phyloP scores from a whole-genome alignment of 2,329 filamentous ascomycete genomes.

The Penicillium oxalicum region DNA sequence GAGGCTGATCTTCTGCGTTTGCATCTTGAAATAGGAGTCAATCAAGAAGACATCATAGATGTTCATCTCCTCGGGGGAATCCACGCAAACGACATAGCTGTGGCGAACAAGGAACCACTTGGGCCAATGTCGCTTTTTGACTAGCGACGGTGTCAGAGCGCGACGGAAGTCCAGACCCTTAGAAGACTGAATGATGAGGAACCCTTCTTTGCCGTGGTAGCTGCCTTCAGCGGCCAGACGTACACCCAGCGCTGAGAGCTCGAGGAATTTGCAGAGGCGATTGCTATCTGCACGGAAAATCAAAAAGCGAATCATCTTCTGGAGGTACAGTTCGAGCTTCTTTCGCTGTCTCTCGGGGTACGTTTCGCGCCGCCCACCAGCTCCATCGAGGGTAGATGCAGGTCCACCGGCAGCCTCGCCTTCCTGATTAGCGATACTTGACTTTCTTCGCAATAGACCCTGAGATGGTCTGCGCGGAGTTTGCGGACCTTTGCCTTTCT shows the following conservation, averaged over 20 bases:
- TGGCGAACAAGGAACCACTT: conserved; percentile 99
- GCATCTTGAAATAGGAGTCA: conserved; percentile 77
- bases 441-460: conserved; percentile 53
- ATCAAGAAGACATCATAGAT: conserved; percentile 99
- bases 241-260: conserved; percentile 88
- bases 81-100: conserved; percentile 96
- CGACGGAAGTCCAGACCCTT: conserved; percentile 83
- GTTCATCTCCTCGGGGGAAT: conserved; percentile 96
- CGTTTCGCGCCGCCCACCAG: conserved; percentile 44
- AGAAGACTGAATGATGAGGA: conserved; percentile 82
- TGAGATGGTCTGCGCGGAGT: conserved; percentile 49
- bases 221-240: conserved; percentile 90
- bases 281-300: conserved; percentile 97
- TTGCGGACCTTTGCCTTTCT: conserved; percentile 37
- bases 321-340: conserved; percentile 82
- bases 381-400: conserved; percentile 28
- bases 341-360: conserved; percentile 79
- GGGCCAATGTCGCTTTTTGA: conserved; percentile 76
- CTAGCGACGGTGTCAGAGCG: conserved; percentile 68
- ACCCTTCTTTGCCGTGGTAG: conserved; percentile 96
- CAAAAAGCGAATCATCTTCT: conserved; percentile 90
- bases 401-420: conserved; percentile 33
- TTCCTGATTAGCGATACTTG: conserved; percentile 44
- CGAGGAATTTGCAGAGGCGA: conserved; percentile 88
- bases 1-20: conserved; percentile 60